Evolutionary conservation across 768 basidiomycete species (phyloP), one percentile per base, ranked within the genome.

Genomic region (Tephrocybe sp.): DNA sequence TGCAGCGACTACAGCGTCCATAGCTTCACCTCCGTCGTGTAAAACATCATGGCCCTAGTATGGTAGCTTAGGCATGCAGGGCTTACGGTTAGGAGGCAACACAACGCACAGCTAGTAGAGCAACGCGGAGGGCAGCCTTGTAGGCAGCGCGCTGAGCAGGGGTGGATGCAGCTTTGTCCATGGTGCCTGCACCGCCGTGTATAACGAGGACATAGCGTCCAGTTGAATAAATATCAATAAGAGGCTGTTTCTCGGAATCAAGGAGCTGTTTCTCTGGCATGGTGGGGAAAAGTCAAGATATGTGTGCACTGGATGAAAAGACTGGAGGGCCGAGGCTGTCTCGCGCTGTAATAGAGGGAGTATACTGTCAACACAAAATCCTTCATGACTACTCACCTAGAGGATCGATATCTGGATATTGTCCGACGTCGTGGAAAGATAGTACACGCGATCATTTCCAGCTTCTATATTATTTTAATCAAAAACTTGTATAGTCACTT

Each of bases 181-280:
- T 86, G 1, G 80, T 85, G 1, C 87, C 87, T 0, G 89, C 87
- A 6, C 89, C 90, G 26, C 90, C 90, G 62, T 92, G 89, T 53
- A 92, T 82, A 24, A 87, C 84, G 1, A 92, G 73, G 26, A 76
- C 69, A 59, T 71, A 65, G 4, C 49, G 60, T 27, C 32, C 19
- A 15, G 30, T 42, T 9, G 39, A 24, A 37, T 18, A 35, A 24
- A 39, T 27, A 32, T 35, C 31, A 25, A 63, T 55, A 12, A 63
- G 55, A 28, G 56, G 50, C 18, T 49, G 50, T 37, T 62, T 65
- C 52, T 62, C 58, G 4, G 49, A 52, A 30, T n/a, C n/a, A n/a
- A 44, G 40, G 30, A 25, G n/a, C n/a, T n/a, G n/a, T n/a, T n/a
- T n/a, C n/a, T n/a, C n/a, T n/a, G 12, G n/a, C 36, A 35, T 27